A percentile compares a stretch with the other conserved stretches of the same genome.
Conservation (phyloP, 805 yeast species). For the Zygosaccharomyces gambellarensis region DNA sequence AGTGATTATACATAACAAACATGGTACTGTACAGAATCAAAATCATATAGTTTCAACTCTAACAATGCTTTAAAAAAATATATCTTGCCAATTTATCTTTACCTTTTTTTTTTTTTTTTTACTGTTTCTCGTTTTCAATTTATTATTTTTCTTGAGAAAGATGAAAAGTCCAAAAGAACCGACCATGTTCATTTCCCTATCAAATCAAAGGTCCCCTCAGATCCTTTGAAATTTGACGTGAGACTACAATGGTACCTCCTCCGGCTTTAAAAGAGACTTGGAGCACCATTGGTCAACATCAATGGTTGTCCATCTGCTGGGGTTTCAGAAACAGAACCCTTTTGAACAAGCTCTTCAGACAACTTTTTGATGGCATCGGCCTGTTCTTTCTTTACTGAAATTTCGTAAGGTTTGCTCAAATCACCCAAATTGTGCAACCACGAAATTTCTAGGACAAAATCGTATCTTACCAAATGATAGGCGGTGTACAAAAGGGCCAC, state of each 20-base stretch:
- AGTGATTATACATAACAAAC: conserved; percentile 5
- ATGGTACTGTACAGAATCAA: conserved; percentile 3
- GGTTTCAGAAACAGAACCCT: conserved; percentile 48
- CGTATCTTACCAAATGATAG: conserved; percentile 73
- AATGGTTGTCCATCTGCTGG: conserved; percentile 61
- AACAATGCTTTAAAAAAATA: neutral
- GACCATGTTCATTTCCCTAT: neutral
- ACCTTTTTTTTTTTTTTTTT: neutral
- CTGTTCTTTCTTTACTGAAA: conserved; percentile 79
- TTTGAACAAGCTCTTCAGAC: conserved; percentile 65
- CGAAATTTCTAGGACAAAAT: conserved; percentile 79
- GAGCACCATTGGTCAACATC: conserved; percentile 74
- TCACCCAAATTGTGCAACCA: conserved; percentile 86
- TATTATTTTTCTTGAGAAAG: neutral
- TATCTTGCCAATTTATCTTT: neutral
- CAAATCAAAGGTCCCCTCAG: conserved; percentile 14
- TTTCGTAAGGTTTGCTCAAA: conserved; percentile 87
- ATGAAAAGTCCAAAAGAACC: neutral
- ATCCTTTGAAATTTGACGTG: neutral
- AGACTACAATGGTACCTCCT: neutral
- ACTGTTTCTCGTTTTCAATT: too few relatives aligned
- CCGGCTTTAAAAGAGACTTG: neutral
- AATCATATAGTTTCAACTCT: neutral
- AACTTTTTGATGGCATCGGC: conserved; percentile 59
- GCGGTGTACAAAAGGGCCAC: conserved; percentile 84